Base-by-base conservation (phyloP, 2,329 filamentous ascomycete species). In the Botrytis byssoidea region DNA sequence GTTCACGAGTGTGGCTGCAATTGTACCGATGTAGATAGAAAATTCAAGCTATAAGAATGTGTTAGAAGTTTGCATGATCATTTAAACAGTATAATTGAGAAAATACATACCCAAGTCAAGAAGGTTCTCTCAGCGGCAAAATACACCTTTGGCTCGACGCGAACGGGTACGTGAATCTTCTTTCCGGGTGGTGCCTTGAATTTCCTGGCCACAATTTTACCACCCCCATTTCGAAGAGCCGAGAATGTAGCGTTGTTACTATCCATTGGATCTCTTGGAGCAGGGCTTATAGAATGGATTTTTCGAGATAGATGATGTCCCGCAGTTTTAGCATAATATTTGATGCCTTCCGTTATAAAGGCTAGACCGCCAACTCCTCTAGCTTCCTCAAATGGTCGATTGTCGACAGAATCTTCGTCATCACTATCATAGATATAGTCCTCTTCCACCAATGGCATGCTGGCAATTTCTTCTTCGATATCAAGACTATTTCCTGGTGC, bases 81-180 rank as follows among this genome's bases (percentile, higher is more conserved):
- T 22, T 6, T 9, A 20, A 40, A 51, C 10, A 55, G 25, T 20
- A 74, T 81, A 71, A 73, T 40, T 63, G 71, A 10, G 61, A n/a
- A 29, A 73, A 20, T 25, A 80, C 89, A 85, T 84, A 92, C 91
- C 94, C 96, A 99, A 76, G 94, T 93, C 73, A 99, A 88, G 84
- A 98, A 99, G 0, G 96, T 99, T 77, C 96, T 90, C 83, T 99
- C 96, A 0, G 94, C 95, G 35, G 96, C 96, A 81, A 99, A 97
- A 83, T 94, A 97, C 69, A 99, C 96, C 84, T 99, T 99, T 48
- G 96, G 96, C 83, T 99, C 96, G 48, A 99, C 95, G 67, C 96
- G 91, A 72, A 98, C 92, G 22, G 95, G 95, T 37, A 99, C 96
- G 80, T 98, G 95, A 74, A 99, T 98, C 82, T 93, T 93, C 89